These are phyloP conservation scores for Penicillium steckii DNA, from an alignment of 495 filamentous ascomycete species.

Conservation along the genomic window DNA sequence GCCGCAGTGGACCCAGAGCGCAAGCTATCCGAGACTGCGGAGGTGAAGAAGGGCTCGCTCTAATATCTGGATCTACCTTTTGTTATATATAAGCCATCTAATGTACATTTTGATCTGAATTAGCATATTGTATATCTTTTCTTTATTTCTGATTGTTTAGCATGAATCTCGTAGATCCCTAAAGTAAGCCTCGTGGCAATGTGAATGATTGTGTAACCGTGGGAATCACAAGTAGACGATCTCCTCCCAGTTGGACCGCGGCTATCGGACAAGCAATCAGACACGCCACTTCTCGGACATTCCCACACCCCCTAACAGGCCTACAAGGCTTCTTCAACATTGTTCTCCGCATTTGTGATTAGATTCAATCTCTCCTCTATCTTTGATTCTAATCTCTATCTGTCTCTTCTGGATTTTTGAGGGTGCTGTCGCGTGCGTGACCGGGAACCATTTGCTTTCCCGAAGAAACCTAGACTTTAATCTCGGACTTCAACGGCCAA, in stretches of 20 bases:
- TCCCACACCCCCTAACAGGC: neutral
- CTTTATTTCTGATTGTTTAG: neutral
- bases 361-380: neutral
- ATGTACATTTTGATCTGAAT: slow-evolving; percentile 3
- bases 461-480: slow-evolving; percentile 1
- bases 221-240: slow-evolving; percentile 1
- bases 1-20: slow-evolving; percentile 28
- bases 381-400: neutral
- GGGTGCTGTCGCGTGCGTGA: slow-evolving; percentile 5
- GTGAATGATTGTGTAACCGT: neutral
- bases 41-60: slow-evolving; percentile 17
- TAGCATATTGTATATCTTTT: neutral
- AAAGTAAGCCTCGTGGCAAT: neutral
- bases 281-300: neutral
- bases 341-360: neutral
- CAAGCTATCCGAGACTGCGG: slow-evolving; percentile 8
- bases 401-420: neutral
- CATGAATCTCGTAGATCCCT: neutral
- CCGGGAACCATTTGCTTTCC: slow-evolving; percentile 14
- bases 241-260: neutral
- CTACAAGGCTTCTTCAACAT: neutral
- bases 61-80: neutral
- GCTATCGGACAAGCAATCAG: slow-evolving; percentile 1
- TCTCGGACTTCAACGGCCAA: neutral
- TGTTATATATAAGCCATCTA: neutral